Percentiles rank a stretch among this genome's conserved stretches.
Evolutionary conservation across 176 grass and related monocot species (phyloP).

Genomic region (Avena insularis): DNA sequence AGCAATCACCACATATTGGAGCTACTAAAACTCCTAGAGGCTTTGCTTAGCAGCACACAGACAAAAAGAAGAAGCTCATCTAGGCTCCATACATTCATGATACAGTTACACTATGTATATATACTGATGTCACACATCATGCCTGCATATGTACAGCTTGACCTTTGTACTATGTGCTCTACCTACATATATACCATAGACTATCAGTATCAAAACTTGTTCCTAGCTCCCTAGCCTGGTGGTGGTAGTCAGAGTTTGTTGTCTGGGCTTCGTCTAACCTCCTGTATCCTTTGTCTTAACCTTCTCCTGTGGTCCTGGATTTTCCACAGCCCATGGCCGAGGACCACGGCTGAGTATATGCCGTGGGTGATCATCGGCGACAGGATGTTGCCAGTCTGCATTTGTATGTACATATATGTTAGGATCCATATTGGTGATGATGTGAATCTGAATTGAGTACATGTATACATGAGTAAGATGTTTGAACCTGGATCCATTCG

Average conservation of each 20-base stretch:
- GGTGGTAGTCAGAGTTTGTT: conserved; percentile 6
- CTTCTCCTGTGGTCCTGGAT: conserved; percentile 90
- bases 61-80: background rate
- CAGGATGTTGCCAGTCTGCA: conserved; percentile 84
- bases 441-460: background rate
- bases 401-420: background rate
- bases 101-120: background rate
- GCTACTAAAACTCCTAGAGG: background rate
- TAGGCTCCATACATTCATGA: background rate
- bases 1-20: background rate
- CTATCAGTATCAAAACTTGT: conserved; percentile 50
- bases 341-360: conserved; percentile 93
- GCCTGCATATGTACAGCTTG: conserved; percentile 39
- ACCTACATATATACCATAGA: conserved; percentile 1
- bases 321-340: conserved; percentile 90
- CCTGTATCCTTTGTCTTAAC: conserved; percentile 69
- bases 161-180: conserved; percentile 1
- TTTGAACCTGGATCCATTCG: conserved; percentile 79
- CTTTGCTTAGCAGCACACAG: background rate
- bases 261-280: conserved; percentile 47
- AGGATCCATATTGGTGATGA: background rate
- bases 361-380: conserved; percentile 97
- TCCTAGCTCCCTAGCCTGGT: background rate
- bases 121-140: too few relatives aligned
- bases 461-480: background rate